Conservation (phyloP, 2,329 filamentous ascomycete species). For the Ophiostoma australiae region DNA sequence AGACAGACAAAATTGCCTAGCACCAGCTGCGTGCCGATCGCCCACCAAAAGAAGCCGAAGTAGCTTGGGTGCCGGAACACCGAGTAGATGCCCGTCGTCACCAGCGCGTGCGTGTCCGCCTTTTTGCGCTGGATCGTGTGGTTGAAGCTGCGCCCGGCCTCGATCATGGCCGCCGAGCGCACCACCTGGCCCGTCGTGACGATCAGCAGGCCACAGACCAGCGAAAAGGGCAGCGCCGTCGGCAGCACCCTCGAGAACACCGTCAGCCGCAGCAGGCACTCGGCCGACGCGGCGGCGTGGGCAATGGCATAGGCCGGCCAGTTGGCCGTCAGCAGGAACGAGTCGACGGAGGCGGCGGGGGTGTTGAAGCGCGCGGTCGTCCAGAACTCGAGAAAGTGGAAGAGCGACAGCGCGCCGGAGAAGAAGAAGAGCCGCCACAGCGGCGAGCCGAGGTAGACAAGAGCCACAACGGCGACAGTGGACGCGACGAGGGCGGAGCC, state of each 20-base stretch:
- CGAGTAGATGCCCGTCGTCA: slow-evolving; percentile 75
- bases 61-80: slow-evolving; percentile 81
- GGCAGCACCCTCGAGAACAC: not conserved
- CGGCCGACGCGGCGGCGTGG: slow-evolving; percentile 66
- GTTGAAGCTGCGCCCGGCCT: slow-evolving; percentile 88
- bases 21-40: slow-evolving; percentile 85
- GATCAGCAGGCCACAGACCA: slow-evolving; percentile 54
- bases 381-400: slow-evolving; percentile 97
- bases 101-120: slow-evolving; percentile 66
- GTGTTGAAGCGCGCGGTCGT: slow-evolving; percentile 83
- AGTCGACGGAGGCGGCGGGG: slow-evolving; percentile 61
- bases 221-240: slow-evolving; percentile 42
- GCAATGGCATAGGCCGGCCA: slow-evolving; percentile 80
- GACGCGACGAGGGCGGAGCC: slow-evolving; percentile 42
- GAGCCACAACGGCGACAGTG: slow-evolving; percentile 22
- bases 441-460: slow-evolving; percentile 39
- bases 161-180: slow-evolving; percentile 78
- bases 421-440: slow-evolving; percentile 65
- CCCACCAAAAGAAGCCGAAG: slow-evolving; percentile 99
- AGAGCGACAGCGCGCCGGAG: slow-evolving; percentile 62
- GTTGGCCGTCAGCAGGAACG: slow-evolving; percentile 81
- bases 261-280: slow-evolving; percentile 57
- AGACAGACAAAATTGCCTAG: slow-evolving; percentile 81
- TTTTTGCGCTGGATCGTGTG: slow-evolving; percentile 73
- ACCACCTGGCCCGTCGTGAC: slow-evolving; percentile 67